Conservation (phyloP, 495 filamentous ascomycete genomes). For the Aspergillus mulundensis region DNA sequence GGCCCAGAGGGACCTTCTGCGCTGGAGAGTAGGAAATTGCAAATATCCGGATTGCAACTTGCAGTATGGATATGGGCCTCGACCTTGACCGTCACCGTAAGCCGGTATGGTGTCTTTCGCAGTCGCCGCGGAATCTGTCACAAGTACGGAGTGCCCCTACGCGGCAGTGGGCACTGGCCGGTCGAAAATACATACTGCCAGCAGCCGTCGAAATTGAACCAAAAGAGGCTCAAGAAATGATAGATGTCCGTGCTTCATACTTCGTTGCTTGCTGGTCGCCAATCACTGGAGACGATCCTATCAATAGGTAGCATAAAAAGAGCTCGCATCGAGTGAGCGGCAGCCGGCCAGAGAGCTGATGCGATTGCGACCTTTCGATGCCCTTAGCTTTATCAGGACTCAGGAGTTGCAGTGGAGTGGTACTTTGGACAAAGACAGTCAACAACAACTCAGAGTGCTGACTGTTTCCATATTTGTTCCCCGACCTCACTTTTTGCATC, state of each 20-base stretch:
- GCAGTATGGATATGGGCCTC: not conserved
- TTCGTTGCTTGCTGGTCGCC: not conserved
- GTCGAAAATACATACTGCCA: not conserved
- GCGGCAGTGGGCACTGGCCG: not conserved
- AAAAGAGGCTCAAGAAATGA: not conserved
- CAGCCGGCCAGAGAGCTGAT: too few species aligned
- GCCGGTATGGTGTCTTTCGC: too few species aligned
- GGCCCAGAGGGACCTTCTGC: conserved; percentile 25
- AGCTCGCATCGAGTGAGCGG: too few species aligned
- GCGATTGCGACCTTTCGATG: too few species aligned
- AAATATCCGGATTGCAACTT: not conserved
- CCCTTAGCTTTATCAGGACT: not conserved
- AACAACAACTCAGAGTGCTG: too few species aligned
- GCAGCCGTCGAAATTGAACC: not conserved
- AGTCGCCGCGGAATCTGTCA: not conserved
- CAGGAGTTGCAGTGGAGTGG: not conserved
- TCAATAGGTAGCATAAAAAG: not conserved
- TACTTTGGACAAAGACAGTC: not conserved
- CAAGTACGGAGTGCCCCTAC: not conserved
- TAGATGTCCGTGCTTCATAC: not conserved
- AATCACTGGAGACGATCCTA: not conserved
- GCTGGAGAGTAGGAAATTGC: not conserved
- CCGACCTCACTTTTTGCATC: not conserved
- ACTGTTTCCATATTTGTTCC: not conserved
- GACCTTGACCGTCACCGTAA: not conserved